Evolutionary conservation across 1,139 yeast genomes (phyloP), one percentile per base, ranked within the genome.

Genomic region (Ogataea hybrid): DNA sequence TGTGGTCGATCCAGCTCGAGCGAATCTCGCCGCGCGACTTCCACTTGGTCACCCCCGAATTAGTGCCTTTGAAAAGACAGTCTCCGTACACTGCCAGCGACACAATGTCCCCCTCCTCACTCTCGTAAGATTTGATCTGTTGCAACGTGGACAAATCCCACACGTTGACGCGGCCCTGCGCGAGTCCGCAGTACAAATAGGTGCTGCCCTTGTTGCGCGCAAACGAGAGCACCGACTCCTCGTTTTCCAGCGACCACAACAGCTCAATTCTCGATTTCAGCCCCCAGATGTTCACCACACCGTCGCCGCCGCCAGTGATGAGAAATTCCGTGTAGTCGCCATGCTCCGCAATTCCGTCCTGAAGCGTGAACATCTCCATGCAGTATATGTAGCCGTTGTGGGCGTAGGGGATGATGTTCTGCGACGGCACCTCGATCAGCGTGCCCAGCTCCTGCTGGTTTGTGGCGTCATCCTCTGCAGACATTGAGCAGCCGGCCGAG

Each of bases 311-410:
- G 25, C 95, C 94, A 4, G 84, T 71, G 4, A 81, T 64, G 6
- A 83, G 58, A 8, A 67, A 59, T 32, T 73, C 75, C 4, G 64
- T 56, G 35, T 54, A 59, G n/a, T 57, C 58, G 46, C 56, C 64
- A 2, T 59, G 53, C 10, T 52, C 50, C 16, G 48, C 48, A 11
- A 49, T 50, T 12, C 54, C 59, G 2, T 54, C 56, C 29, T 48
- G 41, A 40, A 51, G 46, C 18, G 41, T 35, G 15, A 59, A 36
- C 17, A 46, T 48, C 32, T 71, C 71, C 77, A 89, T 75, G 29
- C 90, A 76, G 61, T 89, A 88, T 12, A 92, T 81, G 55, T 86
- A 90, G 6, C 97, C 96, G 58, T 85, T 80, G 60, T 92, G 98
- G 2, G 98, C 97, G 63, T 86, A 92, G 10, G 81, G 70, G 2